phyloP scores from a whole-genome alignment of 2,329 filamentous ascomycete genomes.

The Thielaviopsis populi region DNA sequence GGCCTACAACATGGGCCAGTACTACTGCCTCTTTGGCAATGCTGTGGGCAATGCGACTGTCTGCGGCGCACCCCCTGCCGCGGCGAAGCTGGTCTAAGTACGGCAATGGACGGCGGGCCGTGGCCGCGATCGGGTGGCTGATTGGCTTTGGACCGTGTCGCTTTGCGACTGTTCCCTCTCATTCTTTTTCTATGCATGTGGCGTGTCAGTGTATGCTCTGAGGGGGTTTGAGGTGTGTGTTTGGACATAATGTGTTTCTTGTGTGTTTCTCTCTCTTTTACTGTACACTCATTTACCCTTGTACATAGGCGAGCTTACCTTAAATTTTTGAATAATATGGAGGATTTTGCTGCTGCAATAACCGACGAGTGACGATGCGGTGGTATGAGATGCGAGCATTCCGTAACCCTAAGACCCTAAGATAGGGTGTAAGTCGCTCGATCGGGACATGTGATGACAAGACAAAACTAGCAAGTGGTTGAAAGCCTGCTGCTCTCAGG shows the following conservation, averaged over 20 bases:
- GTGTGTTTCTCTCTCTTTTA: not conserved
- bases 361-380: too few species aligned
- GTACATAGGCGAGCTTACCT: not conserved
- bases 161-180: too few species aligned
- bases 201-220: too few species aligned
- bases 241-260: too few species aligned
- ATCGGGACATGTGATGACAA: not conserved
- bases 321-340: not conserved
- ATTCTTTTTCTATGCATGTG: too few species aligned
- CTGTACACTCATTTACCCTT: not conserved
- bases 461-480: not conserved
- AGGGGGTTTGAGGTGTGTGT: too few species aligned
- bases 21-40: constrained; percentile 18
- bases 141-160: not conserved
- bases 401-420: not conserved
- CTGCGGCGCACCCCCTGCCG: constrained; percentile 12
- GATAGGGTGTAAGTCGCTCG: not conserved
- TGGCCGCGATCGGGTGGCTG: not conserved
- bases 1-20: constrained; percentile 17
- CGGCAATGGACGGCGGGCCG: not conserved
- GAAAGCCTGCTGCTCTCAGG: too few species aligned
- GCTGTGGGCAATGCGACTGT: constrained; percentile 10
- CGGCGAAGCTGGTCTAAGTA: constrained; percentile 3
- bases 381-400: not conserved
- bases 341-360: not conserved